Conservation (phyloP, 2,329 filamentous ascomycete species). For the Arachnomyces sp. region DNA sequence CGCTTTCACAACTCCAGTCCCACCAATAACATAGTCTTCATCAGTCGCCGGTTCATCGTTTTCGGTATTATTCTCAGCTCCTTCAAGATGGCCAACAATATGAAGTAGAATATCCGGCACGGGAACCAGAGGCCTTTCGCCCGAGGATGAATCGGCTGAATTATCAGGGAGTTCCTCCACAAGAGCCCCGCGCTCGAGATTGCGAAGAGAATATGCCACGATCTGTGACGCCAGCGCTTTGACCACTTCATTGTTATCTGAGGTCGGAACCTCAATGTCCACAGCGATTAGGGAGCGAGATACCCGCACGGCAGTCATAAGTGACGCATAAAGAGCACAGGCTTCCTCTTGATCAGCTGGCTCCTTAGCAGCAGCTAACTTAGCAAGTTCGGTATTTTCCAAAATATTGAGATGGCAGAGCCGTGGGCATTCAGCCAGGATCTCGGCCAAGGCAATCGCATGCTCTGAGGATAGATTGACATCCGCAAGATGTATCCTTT, state of each 20-base stretch:
- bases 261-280: conserved; percentile 79
- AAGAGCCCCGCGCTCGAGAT: conserved; percentile 73
- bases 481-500: conserved; percentile 78
- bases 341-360: conserved; percentile 85
- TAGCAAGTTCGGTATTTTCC: conserved; percentile 59
- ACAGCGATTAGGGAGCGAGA: conserved; percentile 79
- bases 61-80: conserved; percentile 45
- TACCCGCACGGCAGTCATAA: conserved; percentile 79
- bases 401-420: conserved; percentile 82
- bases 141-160: conserved; percentile 34
- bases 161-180: conserved; percentile 41
- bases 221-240: conserved; percentile 89
- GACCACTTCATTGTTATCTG: conserved; percentile 79
- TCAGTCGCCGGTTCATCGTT: conserved; percentile 67
- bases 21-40: conserved; percentile 91
- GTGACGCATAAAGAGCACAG: conserved; percentile 83
- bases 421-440: conserved; percentile 72
- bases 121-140: conserved; percentile 46
- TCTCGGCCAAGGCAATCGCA: conserved; percentile 81
- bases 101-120: conserved; percentile 80
- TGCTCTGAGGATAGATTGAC: conserved; percentile 79
- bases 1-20: conserved; percentile 90
- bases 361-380: conserved; percentile 65
- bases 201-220: conserved; percentile 87
- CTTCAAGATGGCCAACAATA: conserved; percentile 65